A percentile compares a stretch with the other conserved stretches of the same genome.
phyloP scores from a whole-genome alignment of 2,329 filamentous ascomycete genomes.

The Verticillium dahliae region DNA sequence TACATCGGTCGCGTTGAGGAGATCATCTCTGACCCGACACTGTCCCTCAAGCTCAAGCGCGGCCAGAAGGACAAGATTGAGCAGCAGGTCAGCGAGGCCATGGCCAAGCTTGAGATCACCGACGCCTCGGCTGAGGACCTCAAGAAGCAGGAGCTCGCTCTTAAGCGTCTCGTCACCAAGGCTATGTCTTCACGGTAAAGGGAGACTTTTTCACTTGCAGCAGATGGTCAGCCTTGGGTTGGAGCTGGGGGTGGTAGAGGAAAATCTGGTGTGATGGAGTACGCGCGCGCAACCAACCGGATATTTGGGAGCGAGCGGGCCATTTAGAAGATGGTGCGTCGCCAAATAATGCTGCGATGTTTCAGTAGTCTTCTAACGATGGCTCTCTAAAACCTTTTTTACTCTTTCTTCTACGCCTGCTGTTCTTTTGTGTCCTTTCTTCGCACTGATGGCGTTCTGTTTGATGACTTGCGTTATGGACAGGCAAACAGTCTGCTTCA shows the following conservation, averaged over 20 bases:
- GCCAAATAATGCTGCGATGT: slow-evolving; percentile 6
- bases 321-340: slow-evolving; percentile 15
- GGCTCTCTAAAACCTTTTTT: slow-evolving; percentile 8
- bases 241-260: not conserved
- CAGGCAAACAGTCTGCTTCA: too few species aligned
- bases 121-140: slow-evolving; percentile 88
- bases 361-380: slow-evolving; percentile 10
- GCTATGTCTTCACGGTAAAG: slow-evolving; percentile 86
- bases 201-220: not conserved
- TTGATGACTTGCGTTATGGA: too few species aligned
- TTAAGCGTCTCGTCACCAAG: slow-evolving; percentile 98
- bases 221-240: slow-evolving; percentile 6
- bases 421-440: too few species aligned
- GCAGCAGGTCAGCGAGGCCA: slow-evolving; percentile 91
- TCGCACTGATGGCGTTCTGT: too few species aligned
- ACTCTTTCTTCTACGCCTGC: too few species aligned
- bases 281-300: slow-evolving; percentile 13
- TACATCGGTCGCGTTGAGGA: slow-evolving; percentile 99
- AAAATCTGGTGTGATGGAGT: not conserved
- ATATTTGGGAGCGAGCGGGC: slow-evolving; percentile 7
- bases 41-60: slow-evolving; percentile 97
- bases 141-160: slow-evolving; percentile 98
- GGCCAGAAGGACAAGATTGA: slow-evolving; percentile 99
- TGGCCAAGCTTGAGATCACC: slow-evolving; percentile 94
- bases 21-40: slow-evolving; percentile 92